Conservation (phyloP, 768 basidiomycete species). For the Pleurotus djamor region DNA sequence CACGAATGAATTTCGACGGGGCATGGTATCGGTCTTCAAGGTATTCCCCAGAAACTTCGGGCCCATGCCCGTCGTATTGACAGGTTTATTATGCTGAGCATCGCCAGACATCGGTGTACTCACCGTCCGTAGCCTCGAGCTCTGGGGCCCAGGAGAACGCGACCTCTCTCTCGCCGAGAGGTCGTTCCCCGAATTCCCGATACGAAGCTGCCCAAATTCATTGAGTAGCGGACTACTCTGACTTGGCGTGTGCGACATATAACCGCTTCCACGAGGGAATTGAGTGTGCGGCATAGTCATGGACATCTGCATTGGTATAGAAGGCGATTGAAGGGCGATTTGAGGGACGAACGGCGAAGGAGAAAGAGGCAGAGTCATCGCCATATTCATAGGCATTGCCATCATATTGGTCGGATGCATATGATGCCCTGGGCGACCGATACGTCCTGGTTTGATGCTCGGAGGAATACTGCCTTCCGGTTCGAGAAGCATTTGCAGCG, state of each 20-base stretch:
- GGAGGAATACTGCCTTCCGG: constrained; percentile 41
- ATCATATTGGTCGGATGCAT: constrained; percentile 1
- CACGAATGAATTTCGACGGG: not conserved
- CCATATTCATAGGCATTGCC: not conserved
- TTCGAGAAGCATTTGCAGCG: constrained; percentile 67
- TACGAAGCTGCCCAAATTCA: constrained; percentile 5
- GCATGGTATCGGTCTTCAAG: not conserved
- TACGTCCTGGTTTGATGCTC: constrained; percentile 24
- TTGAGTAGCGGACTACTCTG: not conserved
- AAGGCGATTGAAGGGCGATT: not conserved
- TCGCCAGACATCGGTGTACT: constrained; percentile 1
- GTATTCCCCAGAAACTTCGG: not conserved
- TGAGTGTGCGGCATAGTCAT: not conserved
- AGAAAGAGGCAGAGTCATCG: not conserved
- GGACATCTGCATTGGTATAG: not conserved
- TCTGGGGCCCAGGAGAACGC: not conserved
- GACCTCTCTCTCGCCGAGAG: not conserved
- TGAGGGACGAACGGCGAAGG: constrained; percentile 1
- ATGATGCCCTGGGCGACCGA: constrained; percentile 8
- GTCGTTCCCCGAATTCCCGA: not conserved
- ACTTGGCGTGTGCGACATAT: not conserved
- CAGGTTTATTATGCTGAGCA: not conserved
- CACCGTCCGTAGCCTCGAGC: not conserved
- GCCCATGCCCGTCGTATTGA: not conserved
- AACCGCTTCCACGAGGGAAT: not conserved